Evolutionary conservation across 148 eudicot species (phyloP).

Genomic region (Chenopodium berlandieri): DNA sequence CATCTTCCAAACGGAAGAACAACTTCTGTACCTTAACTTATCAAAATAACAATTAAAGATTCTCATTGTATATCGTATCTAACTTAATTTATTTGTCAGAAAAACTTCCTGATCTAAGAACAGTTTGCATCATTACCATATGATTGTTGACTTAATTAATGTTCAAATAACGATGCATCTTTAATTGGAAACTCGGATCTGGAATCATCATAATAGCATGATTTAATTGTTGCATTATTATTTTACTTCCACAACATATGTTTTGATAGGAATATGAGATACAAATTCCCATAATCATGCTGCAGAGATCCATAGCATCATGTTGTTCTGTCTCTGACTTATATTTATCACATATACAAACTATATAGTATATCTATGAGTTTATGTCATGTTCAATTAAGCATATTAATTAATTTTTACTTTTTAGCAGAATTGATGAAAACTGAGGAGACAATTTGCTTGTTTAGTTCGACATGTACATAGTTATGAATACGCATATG

Average conservation of each 20-base stretch:
- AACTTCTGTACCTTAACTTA: conserved; percentile 3
- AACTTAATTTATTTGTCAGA: not conserved
- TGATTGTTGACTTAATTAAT: conserved; percentile 3
- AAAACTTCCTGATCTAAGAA: not conserved
- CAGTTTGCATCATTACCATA: conserved; percentile 5
- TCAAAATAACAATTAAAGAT: not conserved
- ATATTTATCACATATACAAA: not conserved
- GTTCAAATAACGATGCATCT: not conserved
- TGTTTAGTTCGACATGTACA: conserved; percentile 11
- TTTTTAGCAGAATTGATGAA: not conserved
- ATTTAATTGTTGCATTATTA: not conserved
- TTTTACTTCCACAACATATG: not conserved
- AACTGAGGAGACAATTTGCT: conserved; percentile 8
- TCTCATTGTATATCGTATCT: not conserved
- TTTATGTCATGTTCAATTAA: conserved; percentile 2
- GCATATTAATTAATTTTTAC: not conserved
- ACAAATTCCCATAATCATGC: conserved; percentile 5
- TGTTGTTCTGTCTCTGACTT: not conserved
- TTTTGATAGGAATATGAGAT: conserved; percentile 9
- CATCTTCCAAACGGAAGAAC: not conserved
- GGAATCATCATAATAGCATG: conserved; percentile 7
- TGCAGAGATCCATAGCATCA: conserved; percentile 13
- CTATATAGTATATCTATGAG: not conserved
- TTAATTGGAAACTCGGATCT: not conserved
- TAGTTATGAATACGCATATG: not conserved